phyloP scores from a whole-genome alignment of 148 eudicot species.

The Limonium bicolor region DNA sequence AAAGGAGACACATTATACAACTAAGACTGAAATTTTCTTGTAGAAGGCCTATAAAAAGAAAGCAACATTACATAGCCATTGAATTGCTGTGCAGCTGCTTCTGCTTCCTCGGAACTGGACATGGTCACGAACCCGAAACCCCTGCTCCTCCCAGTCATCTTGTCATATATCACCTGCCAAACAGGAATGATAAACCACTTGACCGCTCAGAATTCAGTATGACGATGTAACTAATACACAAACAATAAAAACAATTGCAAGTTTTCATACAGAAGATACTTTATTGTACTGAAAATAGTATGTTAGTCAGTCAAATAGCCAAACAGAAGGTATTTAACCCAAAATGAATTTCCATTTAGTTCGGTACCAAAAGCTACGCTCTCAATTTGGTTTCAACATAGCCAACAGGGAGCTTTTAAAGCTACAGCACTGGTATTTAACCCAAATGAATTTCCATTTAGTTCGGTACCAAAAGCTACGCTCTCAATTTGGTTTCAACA shows the following conservation, averaged over 20 bases:
- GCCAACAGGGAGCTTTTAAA: neutral
- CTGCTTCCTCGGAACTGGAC: slow-evolving; percentile 68
- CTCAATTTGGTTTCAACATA: too few species aligned
- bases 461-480: neutral
- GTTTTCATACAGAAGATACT: too few species aligned
- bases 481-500: too few species aligned
- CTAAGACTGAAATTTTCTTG: neutral
- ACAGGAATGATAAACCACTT: neutral
- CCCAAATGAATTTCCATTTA: neutral
- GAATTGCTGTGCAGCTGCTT: slow-evolving; percentile 71
- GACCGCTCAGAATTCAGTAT: neutral
- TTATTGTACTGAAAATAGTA: neutral
- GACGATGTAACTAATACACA: neutral
- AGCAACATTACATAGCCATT: slow-evolving; percentile 67
- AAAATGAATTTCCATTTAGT: neutral
- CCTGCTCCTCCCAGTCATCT: slow-evolving; percentile 72
- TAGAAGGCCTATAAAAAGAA: neutral
- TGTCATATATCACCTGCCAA: slow-evolving; percentile 88
- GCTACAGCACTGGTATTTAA: neutral
- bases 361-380: neutral
- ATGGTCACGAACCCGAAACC: slow-evolving; percentile 97
- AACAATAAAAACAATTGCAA: neutral
- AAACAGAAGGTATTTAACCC: neutral
- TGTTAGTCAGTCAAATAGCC: neutral
- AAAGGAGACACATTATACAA: neutral